Base-by-base conservation (phyloP, 352 stramenopile genomes). In the Hyaloperonospora brassicae region DNA sequence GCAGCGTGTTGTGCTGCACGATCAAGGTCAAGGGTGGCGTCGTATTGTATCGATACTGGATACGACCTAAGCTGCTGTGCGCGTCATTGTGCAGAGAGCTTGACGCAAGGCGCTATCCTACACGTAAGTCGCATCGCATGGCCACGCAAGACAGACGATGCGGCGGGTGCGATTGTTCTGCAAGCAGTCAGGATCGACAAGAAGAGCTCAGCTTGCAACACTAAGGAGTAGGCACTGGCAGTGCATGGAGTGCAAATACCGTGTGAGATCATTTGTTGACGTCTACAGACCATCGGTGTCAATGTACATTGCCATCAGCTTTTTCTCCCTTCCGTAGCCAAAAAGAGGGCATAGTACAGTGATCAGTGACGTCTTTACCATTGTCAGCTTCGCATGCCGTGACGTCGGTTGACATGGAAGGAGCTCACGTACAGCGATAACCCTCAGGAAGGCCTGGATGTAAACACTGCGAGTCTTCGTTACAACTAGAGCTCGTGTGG, bases 1-100 rank as follows among this genome's bases (percentile, higher is more conserved):
- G 44, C 56, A 73, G 36, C 87, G 76, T 46, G 72, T 89, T 14
- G 46, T 55, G n/a, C 54, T 86, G 42, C 72, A 86, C 24, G 52
- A 31, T 14, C 49, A 79, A 58, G 79, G 76, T 11, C 41, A 84
- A 42, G 76, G 79, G 0, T 89, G 82, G 41, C 72, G 76, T 8
- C 67, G 67, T 47, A 87, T 89, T 31, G 72, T 72, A 11, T 70
- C 80, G 53, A 43, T 72, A 43, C 68, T 89, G 14, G 65, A 68
- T 30, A 87, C 86, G 76, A 76, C 76, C 2, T 74, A 86, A 51
- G 86, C 79, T 4, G 87, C 73, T 10, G 79, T 89, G n/a, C 72
- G 74, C 0, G 79, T 76, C 9, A 87, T 89, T 52, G 71, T 86
- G 40, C 66, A 84, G 49, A 89, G 84, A 44, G 72, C 70, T 22